These are phyloP conservation scores for Salix suchowensis DNA, from an alignment of 345 rosid genomes.

Conservation along the genomic window DNA sequence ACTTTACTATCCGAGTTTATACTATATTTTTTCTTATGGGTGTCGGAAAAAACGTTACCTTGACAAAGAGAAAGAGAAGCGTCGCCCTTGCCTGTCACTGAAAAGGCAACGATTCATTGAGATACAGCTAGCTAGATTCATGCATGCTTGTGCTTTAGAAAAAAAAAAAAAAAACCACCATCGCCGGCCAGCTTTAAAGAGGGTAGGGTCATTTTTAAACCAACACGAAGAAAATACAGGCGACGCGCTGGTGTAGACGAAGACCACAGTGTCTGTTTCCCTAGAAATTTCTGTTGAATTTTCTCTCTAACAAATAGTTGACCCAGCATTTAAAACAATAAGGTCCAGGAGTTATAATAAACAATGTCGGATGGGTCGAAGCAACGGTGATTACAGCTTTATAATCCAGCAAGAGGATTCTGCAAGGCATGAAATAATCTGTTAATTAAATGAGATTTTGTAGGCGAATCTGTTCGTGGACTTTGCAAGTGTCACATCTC, in stretches of 20 bases:
- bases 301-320: not conserved
- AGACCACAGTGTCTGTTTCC: not conserved
- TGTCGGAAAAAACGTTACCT: too few relatives aligned
- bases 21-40: too few relatives aligned
- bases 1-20: too few relatives aligned
- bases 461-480: not conserved
- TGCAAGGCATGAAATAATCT: not conserved
- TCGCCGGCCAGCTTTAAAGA: not conserved
- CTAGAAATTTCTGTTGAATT: not conserved
- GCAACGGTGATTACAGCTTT: not conserved
- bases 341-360: not conserved
- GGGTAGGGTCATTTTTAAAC: not conserved
- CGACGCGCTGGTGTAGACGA: not conserved
- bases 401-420: not conserved
- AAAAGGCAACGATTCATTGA: too few relatives aligned
- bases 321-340: not conserved
- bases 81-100: not conserved
- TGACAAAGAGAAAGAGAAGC: too few relatives aligned
- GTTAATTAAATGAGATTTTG: too few relatives aligned
- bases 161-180: not conserved
- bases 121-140: too few relatives aligned
- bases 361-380: not conserved
- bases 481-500: not conserved
- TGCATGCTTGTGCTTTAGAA: too few relatives aligned
- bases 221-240: not conserved